A percentile compares a stretch with the other conserved stretches of the same genome.
These are phyloP conservation scores for Fusarium algeriense DNA, from an alignment of 2,329 filamentous ascomycete genomes.

Conservation along the genomic window DNA sequence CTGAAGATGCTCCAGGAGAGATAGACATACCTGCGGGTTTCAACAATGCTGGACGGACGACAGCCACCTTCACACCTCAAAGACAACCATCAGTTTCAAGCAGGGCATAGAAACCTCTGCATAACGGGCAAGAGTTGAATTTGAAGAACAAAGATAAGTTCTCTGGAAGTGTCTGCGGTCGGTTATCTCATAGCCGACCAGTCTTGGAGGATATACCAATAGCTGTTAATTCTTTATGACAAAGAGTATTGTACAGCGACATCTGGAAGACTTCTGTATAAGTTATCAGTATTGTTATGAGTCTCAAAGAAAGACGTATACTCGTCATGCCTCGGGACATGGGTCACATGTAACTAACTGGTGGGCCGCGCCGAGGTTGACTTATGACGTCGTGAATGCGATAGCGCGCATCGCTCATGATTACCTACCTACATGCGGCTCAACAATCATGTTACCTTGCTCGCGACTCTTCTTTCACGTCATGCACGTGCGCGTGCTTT, in stretches of 20 bases:
- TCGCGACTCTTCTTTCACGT: conserved; percentile 12
- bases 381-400: conserved; percentile 39
- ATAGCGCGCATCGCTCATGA: conserved; percentile 18
- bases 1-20: conserved; percentile 71
- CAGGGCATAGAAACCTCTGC: conserved; percentile 54
- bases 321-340: conserved; percentile 23
- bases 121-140: neutral
- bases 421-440: conserved; percentile 14
- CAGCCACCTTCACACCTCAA: conserved; percentile 61
- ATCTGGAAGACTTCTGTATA: neutral
- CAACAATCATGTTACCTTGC: conserved; percentile 1
- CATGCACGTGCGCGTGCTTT: conserved; percentile 18
- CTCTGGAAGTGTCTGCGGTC: neutral
- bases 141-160: neutral
- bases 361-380: conserved; percentile 25
- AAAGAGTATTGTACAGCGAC: neutral
- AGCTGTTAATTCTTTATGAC: neutral
- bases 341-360: conserved; percentile 36
- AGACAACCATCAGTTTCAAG: conserved; percentile 62
- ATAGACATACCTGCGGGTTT: conserved; percentile 60
- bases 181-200: neutral
- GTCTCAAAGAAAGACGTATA: neutral
- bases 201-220: neutral
- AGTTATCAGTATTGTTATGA: neutral
- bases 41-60: conserved; percentile 53